Conservation (phyloP, 148 eudicot species). For the Rhododendron simsii region DNA sequence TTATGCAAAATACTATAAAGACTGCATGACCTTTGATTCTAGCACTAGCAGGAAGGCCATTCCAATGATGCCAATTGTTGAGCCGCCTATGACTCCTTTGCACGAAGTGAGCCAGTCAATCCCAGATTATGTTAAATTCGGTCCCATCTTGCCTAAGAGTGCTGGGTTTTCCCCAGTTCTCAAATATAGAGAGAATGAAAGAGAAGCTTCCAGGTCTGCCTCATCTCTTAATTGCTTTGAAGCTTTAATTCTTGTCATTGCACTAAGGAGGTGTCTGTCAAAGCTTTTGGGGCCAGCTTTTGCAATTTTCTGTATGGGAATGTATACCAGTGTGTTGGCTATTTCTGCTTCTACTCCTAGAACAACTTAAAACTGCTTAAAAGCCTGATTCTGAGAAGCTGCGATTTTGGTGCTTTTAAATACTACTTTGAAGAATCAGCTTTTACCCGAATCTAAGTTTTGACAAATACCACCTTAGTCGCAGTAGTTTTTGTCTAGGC, state of each 20-base stretch:
- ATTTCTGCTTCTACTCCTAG: neutral
- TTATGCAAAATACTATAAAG: constrained; percentile 46
- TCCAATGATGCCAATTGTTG: constrained; percentile 54
- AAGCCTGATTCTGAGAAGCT: neutral
- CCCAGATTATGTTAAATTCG: constrained; percentile 55
- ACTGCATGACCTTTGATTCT: constrained; percentile 39
- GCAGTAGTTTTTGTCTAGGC: neutral
- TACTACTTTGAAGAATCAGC: neutral
- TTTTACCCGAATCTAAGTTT: neutral
- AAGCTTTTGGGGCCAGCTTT: neutral
- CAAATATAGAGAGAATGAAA: constrained; percentile 21
- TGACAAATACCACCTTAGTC: neutral
- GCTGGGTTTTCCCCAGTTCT: constrained; percentile 43
- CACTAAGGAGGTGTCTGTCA: neutral
- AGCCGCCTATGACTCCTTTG: constrained; percentile 56
- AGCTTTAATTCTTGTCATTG: neutral
- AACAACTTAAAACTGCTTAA: neutral
- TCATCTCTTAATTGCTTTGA: neutral
- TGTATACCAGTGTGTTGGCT: neutral
- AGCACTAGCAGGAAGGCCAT: constrained; percentile 31
- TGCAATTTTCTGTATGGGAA: neutral
- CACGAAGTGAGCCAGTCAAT: constrained; percentile 42
- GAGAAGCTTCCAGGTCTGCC: constrained; percentile 36
- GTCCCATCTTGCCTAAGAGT: constrained; percentile 55
- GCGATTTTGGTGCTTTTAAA: neutral